These are phyloP conservation scores for Cladosporium sp. DNA, from an alignment of 2,329 filamentous ascomycete genomes.

Conservation along the genomic window DNA sequence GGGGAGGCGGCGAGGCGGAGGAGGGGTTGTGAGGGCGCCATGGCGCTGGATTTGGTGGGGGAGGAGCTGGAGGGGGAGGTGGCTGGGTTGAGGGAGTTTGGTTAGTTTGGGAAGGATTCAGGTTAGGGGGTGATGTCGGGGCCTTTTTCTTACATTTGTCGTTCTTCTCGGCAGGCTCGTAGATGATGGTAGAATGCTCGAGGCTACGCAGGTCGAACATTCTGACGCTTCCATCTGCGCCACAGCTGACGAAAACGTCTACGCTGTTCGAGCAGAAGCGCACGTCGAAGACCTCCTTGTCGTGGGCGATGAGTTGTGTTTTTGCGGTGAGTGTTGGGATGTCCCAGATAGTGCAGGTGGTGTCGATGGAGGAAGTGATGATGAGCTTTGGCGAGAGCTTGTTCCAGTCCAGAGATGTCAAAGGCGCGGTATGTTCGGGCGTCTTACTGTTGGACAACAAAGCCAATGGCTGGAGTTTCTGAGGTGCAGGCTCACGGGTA, in stretches of 20 bases:
- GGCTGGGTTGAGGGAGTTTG: slow-evolving; percentile 5
- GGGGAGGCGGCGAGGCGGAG: slow-evolving; percentile 84
- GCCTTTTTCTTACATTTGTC: slow-evolving; percentile 38
- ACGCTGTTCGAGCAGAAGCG: slow-evolving; percentile 97
- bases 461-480: slow-evolving; percentile 87
- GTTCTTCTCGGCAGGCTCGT: slow-evolving; percentile 89
- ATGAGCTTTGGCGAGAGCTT: slow-evolving; percentile 94
- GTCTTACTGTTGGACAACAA: slow-evolving; percentile 97
- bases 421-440: slow-evolving; percentile 91
- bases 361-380: slow-evolving; percentile 98
- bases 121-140: neutral
- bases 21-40: slow-evolving; percentile 61
- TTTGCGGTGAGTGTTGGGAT: slow-evolving; percentile 97
- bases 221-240: slow-evolving; percentile 92
- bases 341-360: slow-evolving; percentile 99
- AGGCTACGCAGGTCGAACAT: slow-evolving; percentile 98
- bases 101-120: no score
- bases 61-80: slow-evolving; percentile 53
- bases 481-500: slow-evolving; percentile 57
- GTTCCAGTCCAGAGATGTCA: slow-evolving; percentile 98
- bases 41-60: slow-evolving; percentile 65
- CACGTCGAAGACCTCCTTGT: slow-evolving; percentile 98
- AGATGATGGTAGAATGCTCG: slow-evolving; percentile 98
- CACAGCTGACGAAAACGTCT: slow-evolving; percentile 98
- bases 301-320: slow-evolving; percentile 95